These are phyloP conservation scores for Saccharomycopsis babjevae DNA, from an alignment of 805 yeast genomes.

Conservation along the genomic window DNA sequence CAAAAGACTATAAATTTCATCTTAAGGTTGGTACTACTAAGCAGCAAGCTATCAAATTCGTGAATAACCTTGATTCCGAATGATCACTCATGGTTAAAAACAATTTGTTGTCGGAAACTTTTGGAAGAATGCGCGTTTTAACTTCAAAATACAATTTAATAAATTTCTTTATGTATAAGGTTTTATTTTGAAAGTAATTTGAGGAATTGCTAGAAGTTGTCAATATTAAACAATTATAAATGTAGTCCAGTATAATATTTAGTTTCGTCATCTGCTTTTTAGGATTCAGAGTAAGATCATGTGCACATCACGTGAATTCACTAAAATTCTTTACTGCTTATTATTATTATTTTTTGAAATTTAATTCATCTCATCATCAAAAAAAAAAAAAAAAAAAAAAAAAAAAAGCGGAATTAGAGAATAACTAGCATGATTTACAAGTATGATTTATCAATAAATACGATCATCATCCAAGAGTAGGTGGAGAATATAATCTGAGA, in stretches of 20 bases:
- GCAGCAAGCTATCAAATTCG: background rate
- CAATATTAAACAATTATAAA: no score
- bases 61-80: background rate
- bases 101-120: no score
- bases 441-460: background rate
- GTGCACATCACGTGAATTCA: background rate
- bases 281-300: background rate
- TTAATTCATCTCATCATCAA: background rate
- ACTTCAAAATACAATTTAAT: no score
- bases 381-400: background rate
- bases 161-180: no score
- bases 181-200: no score
- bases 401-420: background rate
- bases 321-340: background rate
- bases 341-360: background rate
- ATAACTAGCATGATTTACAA: background rate
- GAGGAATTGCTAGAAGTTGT: no score
- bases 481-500: background rate
- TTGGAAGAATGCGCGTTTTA: background rate
- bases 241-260: background rate
- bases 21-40: background rate
- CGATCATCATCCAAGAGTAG: background rate
- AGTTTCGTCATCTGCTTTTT: no score
- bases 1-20: slow-evolving; percentile 20
- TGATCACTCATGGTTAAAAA: no score